Base-by-base conservation (phyloP, 2,329 filamentous ascomycete species). In the Microcyclosporella mali region DNA sequence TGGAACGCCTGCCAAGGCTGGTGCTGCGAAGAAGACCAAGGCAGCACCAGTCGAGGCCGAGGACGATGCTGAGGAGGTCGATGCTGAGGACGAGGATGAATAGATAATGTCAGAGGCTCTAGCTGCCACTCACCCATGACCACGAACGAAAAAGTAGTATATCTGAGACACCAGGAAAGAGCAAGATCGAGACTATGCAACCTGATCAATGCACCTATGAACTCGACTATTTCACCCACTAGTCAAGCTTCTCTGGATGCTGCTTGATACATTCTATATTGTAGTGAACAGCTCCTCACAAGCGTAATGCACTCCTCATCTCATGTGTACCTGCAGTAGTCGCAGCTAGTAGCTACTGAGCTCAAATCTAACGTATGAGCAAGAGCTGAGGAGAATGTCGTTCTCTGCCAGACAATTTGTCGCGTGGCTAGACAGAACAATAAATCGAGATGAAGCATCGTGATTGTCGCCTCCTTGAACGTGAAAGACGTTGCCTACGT, bases 21-120 rank as follows among this genome's bases (percentile, higher is more conserved):
- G 54, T 14, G 51, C 55, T 28, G 58, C 56, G 3, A 55, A 56
- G 36, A 60, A 58, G 10, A 53, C 53, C 10, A 53, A 55, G 29
- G 45, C 52, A 12, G 58, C 54, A 4, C 58, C 60, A 32, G 53
- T 59, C 11, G 57, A 55, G 34, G 52, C 55, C 27, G 58, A 46
- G n/a, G 50, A 41, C n/a, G 57, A 61, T 17, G 58, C 59, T 14
- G 57, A 61, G 47, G 58, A 61, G 43, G 48, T 49, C 18, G 51
- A 56, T 37, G 49, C 59, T 12, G 43, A 56, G 18, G 59, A 60
- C 35, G 41, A 39, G 4, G 34, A 44, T 14, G 31, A 39, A 11
- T 25, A 36, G 8, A 21, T 11, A 7, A 36, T 4, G 12, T 18
- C 17, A 25, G 17, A 17, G 17, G 33, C 25, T 21, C 16, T 36